Evolutionary conservation across 306 rosid species (phyloP), one percentile per base, ranked within the genome.

Genomic region (Cicer bijugum): DNA sequence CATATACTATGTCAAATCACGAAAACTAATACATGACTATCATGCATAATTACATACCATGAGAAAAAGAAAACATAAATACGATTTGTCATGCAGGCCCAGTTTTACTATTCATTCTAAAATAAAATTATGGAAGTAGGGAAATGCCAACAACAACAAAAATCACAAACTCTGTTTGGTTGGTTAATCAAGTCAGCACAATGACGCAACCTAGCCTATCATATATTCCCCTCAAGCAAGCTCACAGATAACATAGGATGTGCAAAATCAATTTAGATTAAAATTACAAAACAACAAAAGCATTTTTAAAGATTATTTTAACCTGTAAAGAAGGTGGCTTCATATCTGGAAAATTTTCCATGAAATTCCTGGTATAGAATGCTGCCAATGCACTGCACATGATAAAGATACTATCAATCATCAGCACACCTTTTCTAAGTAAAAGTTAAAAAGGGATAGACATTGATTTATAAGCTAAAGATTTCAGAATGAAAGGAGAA

Each of bases 271-370:
- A 23, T 77, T 46, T 39, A 63, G 52, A 70, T 43, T 35, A 39
- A 63, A 74, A 51, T 58, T 56, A 52, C 59, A 45, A 17, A 65
- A 45, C 43, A 58, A 78, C 15, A 79, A 71, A 73, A 65, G 23
- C 48, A 83, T 52, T 62, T 72, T 74, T 73, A 71, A 51, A 65
- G 71, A 81, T 65, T 66, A 63, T 69, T 66, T 64, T 69, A 81
- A 94, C 98, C 98, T 94, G 98, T 46, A 91, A 90, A 50, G 89
- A 84, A 68, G 97, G 96, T 9, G 97, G 92, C 87, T 87, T 89
- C 76, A 89, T 57, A 84, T 94, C 97, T 77, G 90, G 87, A 86
- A 88, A 71, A 57, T 81, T 88, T 75, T 89, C 97, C 52, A 88
- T 83, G 77, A 89, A 91, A 82, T 86, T 91, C 74, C 98, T 86